These are phyloP conservation scores for Colletotrichum sp. DNA, from an alignment of 2,329 filamentous ascomycete genomes.

Conservation along the genomic window DNA sequence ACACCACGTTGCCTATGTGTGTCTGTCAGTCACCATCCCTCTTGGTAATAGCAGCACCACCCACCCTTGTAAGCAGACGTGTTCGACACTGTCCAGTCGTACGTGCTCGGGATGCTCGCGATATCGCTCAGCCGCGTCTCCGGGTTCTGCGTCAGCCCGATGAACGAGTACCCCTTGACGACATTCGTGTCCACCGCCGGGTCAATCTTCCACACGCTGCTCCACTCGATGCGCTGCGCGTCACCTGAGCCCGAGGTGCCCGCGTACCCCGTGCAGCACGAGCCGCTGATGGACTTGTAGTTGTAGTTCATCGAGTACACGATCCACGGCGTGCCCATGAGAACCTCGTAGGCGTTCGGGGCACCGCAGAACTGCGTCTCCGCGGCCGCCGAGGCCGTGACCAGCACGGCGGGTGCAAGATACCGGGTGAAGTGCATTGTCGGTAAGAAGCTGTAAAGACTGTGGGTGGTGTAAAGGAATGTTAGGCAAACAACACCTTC, in stretches of 20 bases:
- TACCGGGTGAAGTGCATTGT: not conserved
- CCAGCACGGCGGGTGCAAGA: not conserved
- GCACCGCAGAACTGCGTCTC: constrained; percentile 24
- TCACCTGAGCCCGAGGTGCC: constrained; percentile 35
- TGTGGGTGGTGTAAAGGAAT: not conserved
- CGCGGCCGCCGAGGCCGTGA: not conserved
- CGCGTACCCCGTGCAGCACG: constrained; percentile 42
- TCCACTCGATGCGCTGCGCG: constrained; percentile 36
- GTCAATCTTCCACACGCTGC: constrained; percentile 41
- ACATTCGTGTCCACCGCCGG: constrained; percentile 35
- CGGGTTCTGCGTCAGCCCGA: constrained; percentile 45
- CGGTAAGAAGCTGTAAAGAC: not conserved
- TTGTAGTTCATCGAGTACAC: constrained; percentile 51
- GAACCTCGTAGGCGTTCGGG: constrained; percentile 30
- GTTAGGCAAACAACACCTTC: not conserved
- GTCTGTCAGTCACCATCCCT: not conserved
- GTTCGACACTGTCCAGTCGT: constrained; percentile 42
- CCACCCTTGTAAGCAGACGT: constrained; percentile 40
- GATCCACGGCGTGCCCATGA: constrained; percentile 45
- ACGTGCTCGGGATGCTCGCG: constrained; percentile 40
- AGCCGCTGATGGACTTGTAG: constrained; percentile 38
- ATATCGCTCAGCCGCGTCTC: constrained; percentile 42
- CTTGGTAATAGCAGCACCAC: not conserved
- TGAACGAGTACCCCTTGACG: constrained; percentile 48
- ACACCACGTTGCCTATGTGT: constrained; percentile 39